Evolutionary conservation across 2,329 filamentous ascomycete species (phyloP).

Genomic region (Phyllosticta ampelicida): DNA sequence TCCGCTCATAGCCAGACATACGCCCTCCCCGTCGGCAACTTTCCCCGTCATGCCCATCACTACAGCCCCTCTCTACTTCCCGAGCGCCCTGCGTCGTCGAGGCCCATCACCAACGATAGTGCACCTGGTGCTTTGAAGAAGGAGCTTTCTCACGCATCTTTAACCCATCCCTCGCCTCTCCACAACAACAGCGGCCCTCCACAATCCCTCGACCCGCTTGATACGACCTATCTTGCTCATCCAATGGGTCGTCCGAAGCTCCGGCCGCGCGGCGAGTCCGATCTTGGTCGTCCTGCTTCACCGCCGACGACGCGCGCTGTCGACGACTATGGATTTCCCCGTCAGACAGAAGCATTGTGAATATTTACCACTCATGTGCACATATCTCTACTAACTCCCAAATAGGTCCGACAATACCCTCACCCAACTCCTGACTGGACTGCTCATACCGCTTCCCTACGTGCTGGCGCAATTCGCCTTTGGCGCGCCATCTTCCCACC

Average conservation of each 20-base stretch:
- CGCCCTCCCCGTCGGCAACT: conserved; percentile 29
- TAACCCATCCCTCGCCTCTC: conserved; percentile 14
- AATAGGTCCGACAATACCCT: conserved; percentile 26
- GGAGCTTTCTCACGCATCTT: conserved; percentile 13
- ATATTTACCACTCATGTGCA: background rate
- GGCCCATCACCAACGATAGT: background rate
- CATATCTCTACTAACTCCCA: background rate
- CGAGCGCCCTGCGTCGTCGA: conserved; percentile 16
- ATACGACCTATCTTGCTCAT: conserved; percentile 8
- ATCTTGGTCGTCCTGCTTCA: conserved; percentile 29
- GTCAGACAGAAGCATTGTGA: background rate
- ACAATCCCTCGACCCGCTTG: conserved; percentile 1
- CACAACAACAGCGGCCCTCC: background rate
- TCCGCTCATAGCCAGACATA: conserved; percentile 22
- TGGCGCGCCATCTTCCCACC: conserved; percentile 7
- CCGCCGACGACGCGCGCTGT: background rate
- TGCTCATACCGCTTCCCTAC: conserved; percentile 40
- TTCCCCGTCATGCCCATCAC: conserved; percentile 30
- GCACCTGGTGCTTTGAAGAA: conserved; percentile 16
- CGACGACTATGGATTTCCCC: conserved; percentile 9
- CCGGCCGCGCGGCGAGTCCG: conserved; percentile 35
- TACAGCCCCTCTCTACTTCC: conserved; percentile 18
- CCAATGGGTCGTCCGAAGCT: conserved; percentile 20
- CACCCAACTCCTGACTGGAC: conserved; percentile 39
- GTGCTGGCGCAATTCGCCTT: conserved; percentile 38